A percentile compares a stretch with the other conserved stretches of the same genome.
Evolutionary conservation across 495 filamentous ascomycete genomes (phyloP).

Genomic region (Thermothielavioides terrestris): DNA sequence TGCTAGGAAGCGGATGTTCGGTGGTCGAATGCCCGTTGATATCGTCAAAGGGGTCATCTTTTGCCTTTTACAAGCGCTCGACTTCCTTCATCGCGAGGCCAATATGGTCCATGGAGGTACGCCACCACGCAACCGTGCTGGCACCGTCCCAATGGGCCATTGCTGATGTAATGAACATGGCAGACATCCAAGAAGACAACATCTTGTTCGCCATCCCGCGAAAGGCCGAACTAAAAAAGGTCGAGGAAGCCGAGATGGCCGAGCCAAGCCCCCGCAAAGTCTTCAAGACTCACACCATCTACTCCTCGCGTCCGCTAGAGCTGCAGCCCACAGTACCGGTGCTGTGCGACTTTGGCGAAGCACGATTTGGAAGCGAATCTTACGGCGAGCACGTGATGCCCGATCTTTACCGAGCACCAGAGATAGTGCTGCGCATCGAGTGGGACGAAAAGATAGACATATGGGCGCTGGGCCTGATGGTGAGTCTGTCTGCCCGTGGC

Average conservation of each 20-base stretch:
- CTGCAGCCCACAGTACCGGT: background rate
- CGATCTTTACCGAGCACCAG: background rate
- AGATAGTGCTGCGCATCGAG: background rate
- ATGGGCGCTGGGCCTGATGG: background rate
- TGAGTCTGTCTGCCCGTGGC: background rate
- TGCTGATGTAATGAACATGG: background rate
- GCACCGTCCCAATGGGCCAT: too few relatives aligned
- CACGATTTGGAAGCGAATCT: background rate
- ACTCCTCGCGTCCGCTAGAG: background rate
- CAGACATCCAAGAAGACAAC: slow-evolving; percentile 8
- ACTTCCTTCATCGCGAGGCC: slow-evolving; percentile 2
- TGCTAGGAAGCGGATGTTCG: background rate
- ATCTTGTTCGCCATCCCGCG: background rate
- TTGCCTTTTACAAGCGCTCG: background rate
- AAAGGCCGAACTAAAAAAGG: background rate
- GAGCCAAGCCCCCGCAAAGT: background rate
- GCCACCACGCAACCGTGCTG: too few relatives aligned
- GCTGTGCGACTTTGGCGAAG: slow-evolving; percentile 4
- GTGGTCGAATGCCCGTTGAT: background rate
- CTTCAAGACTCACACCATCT: background rate
- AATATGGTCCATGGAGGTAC: background rate
- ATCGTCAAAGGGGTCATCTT: background rate
- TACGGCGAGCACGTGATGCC: slow-evolving; percentile 5
- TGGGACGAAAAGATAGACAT: slow-evolving; percentile 3
- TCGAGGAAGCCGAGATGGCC: background rate